Evolutionary conservation across 2,329 filamentous ascomycete genomes (phyloP).

Genomic region (Apiospora arundinis): DNA sequence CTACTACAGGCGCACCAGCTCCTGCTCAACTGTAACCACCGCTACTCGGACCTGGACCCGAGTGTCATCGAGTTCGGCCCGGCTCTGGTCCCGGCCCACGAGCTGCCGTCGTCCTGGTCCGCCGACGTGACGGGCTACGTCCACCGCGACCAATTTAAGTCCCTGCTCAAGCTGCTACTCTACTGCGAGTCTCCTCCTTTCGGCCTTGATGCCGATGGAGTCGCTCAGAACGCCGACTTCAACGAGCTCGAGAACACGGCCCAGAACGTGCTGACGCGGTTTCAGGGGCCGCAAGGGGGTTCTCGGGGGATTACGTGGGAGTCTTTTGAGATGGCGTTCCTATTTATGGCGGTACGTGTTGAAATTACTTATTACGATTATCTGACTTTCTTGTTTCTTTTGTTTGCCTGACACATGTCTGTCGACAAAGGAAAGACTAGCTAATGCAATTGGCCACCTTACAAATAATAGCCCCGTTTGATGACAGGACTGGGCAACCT

Average conservation of each 20-base stretch:
- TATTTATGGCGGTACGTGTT: neutral
- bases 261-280: neutral
- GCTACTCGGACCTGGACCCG: neutral
- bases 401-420: neutral
- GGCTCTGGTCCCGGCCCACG: neutral
- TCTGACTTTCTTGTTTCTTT: neutral
- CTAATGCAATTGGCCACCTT: neutral
- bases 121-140: neutral
- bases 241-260: neutral
- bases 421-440: neutral
- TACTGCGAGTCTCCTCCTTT: neutral
- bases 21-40: conserved; percentile 15
- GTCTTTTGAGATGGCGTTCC: neutral
- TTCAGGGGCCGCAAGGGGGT: neutral
- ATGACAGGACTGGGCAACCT: neutral
- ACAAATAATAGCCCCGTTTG: neutral
- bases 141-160: conserved; percentile 10
- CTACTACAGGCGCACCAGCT: conserved; percentile 3
- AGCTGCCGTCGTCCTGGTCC: conserved; percentile 7
- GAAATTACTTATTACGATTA: accelerated
- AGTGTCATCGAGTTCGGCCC: neutral
- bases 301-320: neutral
- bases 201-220: conserved; percentile 5
- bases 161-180: conserved; percentile 9
- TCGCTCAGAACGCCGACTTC: neutral